Conservation (phyloP, 805 yeast genomes). For the Saturnispora hagleri region DNA sequence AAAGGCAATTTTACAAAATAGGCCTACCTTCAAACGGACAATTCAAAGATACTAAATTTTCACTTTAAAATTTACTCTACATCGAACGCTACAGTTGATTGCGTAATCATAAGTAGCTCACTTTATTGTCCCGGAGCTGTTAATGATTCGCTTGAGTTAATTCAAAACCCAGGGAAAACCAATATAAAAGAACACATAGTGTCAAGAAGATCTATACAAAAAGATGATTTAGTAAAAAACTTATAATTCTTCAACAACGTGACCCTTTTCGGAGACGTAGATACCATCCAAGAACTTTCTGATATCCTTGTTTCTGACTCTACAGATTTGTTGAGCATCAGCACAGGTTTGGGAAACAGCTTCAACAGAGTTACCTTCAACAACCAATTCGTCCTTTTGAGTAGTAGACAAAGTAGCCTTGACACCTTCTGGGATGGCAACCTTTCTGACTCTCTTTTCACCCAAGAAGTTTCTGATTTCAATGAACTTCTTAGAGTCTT, state of each 20-base stretch:
- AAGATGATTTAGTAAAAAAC: background rate
- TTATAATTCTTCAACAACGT: slow-evolving; percentile 47
- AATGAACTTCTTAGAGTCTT: slow-evolving; percentile 63
- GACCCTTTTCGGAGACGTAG: slow-evolving; percentile 94
- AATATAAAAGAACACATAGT: slow-evolving; percentile 3
- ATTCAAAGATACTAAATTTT: background rate
- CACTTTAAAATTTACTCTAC: background rate
- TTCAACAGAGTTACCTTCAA: slow-evolving; percentile 94
- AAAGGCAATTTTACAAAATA: too few species aligned
- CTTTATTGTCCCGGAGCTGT: slow-evolving; percentile 22
- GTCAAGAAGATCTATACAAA: background rate
- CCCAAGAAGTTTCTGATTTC: slow-evolving; percentile 99
- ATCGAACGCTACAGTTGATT: slow-evolving; percentile 8
- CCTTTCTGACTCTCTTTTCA: slow-evolving; percentile 93
- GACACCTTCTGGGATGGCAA: slow-evolving; percentile 86
- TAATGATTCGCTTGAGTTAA: slow-evolving; percentile 25
- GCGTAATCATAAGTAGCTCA: slow-evolving; percentile 30
- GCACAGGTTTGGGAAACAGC: slow-evolving; percentile 98
- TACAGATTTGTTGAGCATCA: slow-evolving; percentile 94
- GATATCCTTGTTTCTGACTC: slow-evolving; percentile 99
- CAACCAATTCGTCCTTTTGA: slow-evolving; percentile 91
- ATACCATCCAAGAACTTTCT: slow-evolving; percentile 99
- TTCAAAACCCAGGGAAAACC: background rate
- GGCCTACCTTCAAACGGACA: background rate
- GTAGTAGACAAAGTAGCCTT: slow-evolving; percentile 66